Evolutionary conservation across 108 stramenopile genomes (phyloP), one percentile per base, ranked within the genome.

Genomic region (Cylindrotheca fusiformis): DNA sequence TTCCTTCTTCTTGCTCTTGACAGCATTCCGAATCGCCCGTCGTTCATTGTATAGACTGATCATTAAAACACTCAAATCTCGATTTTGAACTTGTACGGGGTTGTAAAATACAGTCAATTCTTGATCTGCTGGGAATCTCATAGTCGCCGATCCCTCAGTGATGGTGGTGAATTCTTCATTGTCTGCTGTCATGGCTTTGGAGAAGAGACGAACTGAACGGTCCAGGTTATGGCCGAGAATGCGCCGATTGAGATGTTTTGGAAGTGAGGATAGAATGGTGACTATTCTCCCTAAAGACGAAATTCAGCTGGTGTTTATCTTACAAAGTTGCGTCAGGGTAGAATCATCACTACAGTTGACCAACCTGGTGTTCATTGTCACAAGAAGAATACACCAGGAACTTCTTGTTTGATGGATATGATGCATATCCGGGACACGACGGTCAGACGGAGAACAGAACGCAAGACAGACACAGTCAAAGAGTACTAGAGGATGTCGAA

Each of bases 11-110:
- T 74, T 72, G 50, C 55, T 68, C 50, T 75, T 47, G n/a, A 72
- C 36, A 52, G 81, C 85, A 29, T 55, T 60, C 32, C 83, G 76
- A 23, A 79, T 67, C 8, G 81, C 78, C n/a, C 94, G 76, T 47
- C 91, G 76, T 67, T 96, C 89, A 14, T 84, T 90, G 73, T 85
- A 91, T 54, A 94, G 65, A 28, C 80, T 69, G 45, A 98, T 88
- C 80, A 98, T 95, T 31, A 96, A 60, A 30, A 97, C 80, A 23
- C 79, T 82, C 23, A 99, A 72, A 71, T 99, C 98, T 4, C 98
- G 84, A 76, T 99, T 99, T 60, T 97, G 91, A 5, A 97, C 96
- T 79, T 99, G 98, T 5, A 97, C 97, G 21, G 93, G 94, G 66
- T 99, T 99, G 90, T 99, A 99, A 77, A 99, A 99, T 28, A 98